Evolutionary conservation across 306 rosid species (phyloP).

Genomic region (Dryas drummondii): DNA sequence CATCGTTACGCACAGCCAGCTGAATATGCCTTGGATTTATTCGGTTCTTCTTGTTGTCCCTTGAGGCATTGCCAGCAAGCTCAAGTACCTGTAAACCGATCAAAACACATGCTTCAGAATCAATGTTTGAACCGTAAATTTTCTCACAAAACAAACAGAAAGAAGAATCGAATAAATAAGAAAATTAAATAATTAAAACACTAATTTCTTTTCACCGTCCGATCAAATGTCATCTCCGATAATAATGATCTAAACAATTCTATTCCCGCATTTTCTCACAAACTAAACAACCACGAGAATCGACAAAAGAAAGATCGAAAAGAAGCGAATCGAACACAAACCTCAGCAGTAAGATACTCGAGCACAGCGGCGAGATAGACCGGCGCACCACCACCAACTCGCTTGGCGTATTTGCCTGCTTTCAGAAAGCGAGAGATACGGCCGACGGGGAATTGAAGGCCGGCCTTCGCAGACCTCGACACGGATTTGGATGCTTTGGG

Average conservation of each 20-base stretch:
- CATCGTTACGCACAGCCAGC: conserved; percentile 79
- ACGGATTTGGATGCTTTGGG: conserved; percentile 54
- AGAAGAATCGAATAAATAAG: too few species aligned
- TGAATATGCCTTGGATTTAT: conserved; percentile 74
- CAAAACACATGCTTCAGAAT: too few species aligned
- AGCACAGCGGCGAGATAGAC: conserved; percentile 89
- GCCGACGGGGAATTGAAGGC: conserved; percentile 92
- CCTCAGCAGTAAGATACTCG: conserved; percentile 90
- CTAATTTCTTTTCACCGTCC: too few species aligned
- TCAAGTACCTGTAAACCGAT: conserved; percentile 44
- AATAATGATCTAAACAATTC: too few species aligned
- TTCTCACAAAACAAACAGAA: too few species aligned
- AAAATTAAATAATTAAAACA: too few species aligned
- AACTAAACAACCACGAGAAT: not conserved
- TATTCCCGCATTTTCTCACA: not conserved
- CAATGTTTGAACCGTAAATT: too few species aligned
- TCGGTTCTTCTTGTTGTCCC: conserved; percentile 72
- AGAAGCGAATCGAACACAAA: not conserved
- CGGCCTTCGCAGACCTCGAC: conserved; percentile 68
- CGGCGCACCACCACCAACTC: conserved; percentile 76
- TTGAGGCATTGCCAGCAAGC: conserved; percentile 61
- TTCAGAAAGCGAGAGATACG: conserved; percentile 77
- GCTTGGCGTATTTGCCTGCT: conserved; percentile 66
- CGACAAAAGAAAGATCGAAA: not conserved
- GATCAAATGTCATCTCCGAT: not conserved